Evolutionary conservation across 768 basidiomycete species (phyloP).

Genomic region (Panaeolus papilionaceus): DNA sequence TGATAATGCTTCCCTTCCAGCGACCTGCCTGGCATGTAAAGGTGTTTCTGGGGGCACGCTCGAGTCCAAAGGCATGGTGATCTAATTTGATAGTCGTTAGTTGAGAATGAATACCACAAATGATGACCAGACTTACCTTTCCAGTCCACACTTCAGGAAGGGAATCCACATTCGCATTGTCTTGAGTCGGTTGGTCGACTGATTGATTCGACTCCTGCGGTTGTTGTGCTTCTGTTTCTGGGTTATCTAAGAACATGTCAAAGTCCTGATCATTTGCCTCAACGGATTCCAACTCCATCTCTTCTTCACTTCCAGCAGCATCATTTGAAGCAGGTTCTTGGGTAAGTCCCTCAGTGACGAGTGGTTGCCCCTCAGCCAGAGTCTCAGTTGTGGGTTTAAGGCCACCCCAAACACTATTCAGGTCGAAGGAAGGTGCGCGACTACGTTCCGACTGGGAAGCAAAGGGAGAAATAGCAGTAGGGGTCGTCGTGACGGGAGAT

Average conservation of each 20-base stretch:
- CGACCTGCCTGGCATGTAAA: slow-evolving; percentile 79
- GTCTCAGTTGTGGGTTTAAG: slow-evolving; percentile 32
- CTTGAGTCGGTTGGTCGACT: slow-evolving; percentile 27
- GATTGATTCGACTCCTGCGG: slow-evolving; percentile 47
- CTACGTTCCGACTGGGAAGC: slow-evolving; percentile 52
- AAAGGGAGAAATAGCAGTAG: slow-evolving; percentile 56
- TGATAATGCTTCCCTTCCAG: slow-evolving; percentile 63
- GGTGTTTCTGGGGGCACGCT: slow-evolving; percentile 68
- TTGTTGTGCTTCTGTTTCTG: slow-evolving; percentile 46
- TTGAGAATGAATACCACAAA: slow-evolving; percentile 19
- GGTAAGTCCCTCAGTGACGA: slow-evolving; percentile 21
- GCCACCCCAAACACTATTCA: slow-evolving; percentile 74
- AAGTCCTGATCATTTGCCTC: slow-evolving; percentile 82
- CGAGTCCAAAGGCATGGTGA: slow-evolving; percentile 83
- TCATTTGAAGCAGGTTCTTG: slow-evolving; percentile 34
- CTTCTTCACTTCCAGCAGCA: slow-evolving; percentile 41
- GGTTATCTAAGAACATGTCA: slow-evolving; percentile 82
- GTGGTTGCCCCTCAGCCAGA: slow-evolving; percentile 21
- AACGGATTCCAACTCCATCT: slow-evolving; percentile 56
- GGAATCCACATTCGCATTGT: slow-evolving; percentile 50
- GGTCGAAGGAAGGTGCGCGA: slow-evolving; percentile 66
- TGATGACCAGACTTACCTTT: slow-evolving; percentile 53
- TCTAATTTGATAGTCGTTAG: slow-evolving; percentile 45
- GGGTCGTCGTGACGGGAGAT: slow-evolving; percentile 31
- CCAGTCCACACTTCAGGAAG: slow-evolving; percentile 74